Base-by-base conservation (phyloP, 306 rosid species). In the Erythrophleum fordii region DNA sequence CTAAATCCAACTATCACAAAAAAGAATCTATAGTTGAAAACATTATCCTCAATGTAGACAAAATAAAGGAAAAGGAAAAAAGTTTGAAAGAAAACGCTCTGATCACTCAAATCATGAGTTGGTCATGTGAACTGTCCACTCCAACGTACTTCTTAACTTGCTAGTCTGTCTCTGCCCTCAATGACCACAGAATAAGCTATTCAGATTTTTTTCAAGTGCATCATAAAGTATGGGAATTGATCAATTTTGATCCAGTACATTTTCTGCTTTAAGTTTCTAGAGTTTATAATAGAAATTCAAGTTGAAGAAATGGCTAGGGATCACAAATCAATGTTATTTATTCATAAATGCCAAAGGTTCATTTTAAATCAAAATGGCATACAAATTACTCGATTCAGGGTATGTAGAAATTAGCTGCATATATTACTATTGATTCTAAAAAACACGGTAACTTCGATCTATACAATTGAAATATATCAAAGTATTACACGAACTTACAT, bases 131-230 rank as follows among this genome's bases (percentile, higher is more conserved):
- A 10, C n/a, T 52, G 25, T n/a, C 8, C 5, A 16, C 25, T 52
- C 18, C 4, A 52, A 52, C 58, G 7, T 31, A 48, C 52, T 60
- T 16, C 44, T 79, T 26, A 10, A 5, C 34, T 53, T 44, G 65
- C 42, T 45, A 44, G 34, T 52, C 78, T 41, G 66, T 58, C 61
- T 52, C 78, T 41, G 66, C 72, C 61, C 76, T 5, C 59, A 29
- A 64, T 72, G 62, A 42, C 56, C 62, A 72, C 26, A 37, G 13
- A 42, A 58, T 13, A 48, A 49, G 60, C 51, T 49, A 42, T 11
- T 51, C 20, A 55, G 6, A 41, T 5, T 51, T 18, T 71, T 61
- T 42, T 59, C 12, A 23, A 11, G 45, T 23, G 52, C 53, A 39
- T 25, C 44, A 64, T 20, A 72, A 55, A 31, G 55, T 35, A 71